Evolutionary conservation across 805 yeast genomes (phyloP), one percentile per base, ranked within the genome.

Genomic region (Saturnispora diversa): DNA sequence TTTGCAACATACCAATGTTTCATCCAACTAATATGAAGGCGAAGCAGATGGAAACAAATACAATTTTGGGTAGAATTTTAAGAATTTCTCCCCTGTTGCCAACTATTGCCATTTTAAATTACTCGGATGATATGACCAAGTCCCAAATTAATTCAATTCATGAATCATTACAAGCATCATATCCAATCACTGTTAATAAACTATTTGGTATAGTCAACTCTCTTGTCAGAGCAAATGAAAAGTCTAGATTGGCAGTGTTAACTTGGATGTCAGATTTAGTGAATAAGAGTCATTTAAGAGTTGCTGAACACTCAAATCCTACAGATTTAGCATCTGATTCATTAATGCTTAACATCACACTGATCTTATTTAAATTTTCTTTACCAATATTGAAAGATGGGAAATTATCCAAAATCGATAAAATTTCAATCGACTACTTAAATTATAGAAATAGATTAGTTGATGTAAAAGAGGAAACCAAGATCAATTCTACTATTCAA

Each of bases 211-310:
- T 92, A 29, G 61, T 79, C 39, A 83, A 88, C 55, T 78, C 74
- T 51, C 69, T 92, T 33, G 73, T 92, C 11, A 70, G 97, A 46
- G 84, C 86, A 0, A 77, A 86, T 5, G 63, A 72, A 1, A 63
- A 65, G 10, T 72, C 95, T 0, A 72, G 97, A 46, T 64, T 65
- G 27, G 77, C 65, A 30, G 54, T 88, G 37, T 62, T 92, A 50
- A 62, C 68, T 35, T 87, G 80, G 68, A 77, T 88, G 59, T 81
- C 84, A 1, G 70, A 70, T 21, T 69, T 86, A 30, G 72, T 85
- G n/a, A 84, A 90, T 52, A 69, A 74, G 37, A 87, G 88, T 56
- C 97, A 87, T 59, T 70, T 85, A 49, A 77, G 97, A 62, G 73
- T 85, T 51, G 95, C 95, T 39, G 77, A 81, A 47, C 94, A 84